Evolutionary conservation across 805 yeast genomes (phyloP).

Genomic region (Hanseniaspora vineae): DNA sequence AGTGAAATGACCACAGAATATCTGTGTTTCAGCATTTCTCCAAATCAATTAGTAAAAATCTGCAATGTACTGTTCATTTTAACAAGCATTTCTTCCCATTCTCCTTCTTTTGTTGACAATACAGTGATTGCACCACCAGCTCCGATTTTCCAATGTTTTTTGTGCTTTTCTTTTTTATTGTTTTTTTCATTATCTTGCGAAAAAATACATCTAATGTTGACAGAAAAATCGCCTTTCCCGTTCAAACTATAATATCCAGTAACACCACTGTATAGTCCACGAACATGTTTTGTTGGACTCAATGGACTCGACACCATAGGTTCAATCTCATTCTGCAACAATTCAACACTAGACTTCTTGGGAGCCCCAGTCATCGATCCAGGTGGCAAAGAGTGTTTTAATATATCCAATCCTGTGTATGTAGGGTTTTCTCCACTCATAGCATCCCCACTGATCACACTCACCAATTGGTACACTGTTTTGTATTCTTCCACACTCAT

Average conservation of each 20-base stretch:
- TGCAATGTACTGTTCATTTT: conserved; percentile 74
- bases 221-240: conserved; percentile 91
- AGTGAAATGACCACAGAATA: too few species aligned
- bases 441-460: conserved; percentile 61
- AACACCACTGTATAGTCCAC: conserved; percentile 63
- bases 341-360: conserved; percentile 79
- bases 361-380: conserved; percentile 99
- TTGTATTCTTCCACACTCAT: conserved; percentile 90
- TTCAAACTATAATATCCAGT: conserved; percentile 90
- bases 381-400: conserved; percentile 77
- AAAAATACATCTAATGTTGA: conserved; percentile 74
- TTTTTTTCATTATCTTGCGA: conserved; percentile 33
- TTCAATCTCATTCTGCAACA: conserved; percentile 38
- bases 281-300: too few species aligned
- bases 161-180: too few species aligned
- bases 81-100: conserved; percentile 82
- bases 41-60: conserved; percentile 30
- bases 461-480: conserved; percentile 83
- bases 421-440: conserved; percentile 6
- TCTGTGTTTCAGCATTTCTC: too few species aligned
- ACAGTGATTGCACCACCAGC: conserved; percentile 98
- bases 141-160: conserved; percentile 66
- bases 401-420: conserved; percentile 65
- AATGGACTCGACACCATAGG: conserved; percentile 17
- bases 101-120: conserved; percentile 67